Percentiles rank a stretch among this genome's conserved stretches.
phyloP scores from a whole-genome alignment of 352 stramenopile species.

The Pythium brachiatum region DNA sequence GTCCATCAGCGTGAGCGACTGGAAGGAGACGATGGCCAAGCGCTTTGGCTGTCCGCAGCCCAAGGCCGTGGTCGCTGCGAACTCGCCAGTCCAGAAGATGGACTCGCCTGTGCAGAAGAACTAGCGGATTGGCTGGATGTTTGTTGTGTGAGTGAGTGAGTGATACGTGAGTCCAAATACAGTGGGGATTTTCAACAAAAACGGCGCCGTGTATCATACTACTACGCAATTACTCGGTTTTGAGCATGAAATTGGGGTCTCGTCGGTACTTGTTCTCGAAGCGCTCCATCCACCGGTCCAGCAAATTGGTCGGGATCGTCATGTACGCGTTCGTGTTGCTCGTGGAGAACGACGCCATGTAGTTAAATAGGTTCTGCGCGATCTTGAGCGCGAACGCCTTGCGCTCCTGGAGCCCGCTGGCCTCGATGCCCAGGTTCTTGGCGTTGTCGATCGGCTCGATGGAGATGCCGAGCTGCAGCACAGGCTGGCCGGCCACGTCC shows the following conservation, averaged over 20 bases:
- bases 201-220: background rate
- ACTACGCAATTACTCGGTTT: constrained; percentile 27
- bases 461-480: constrained; percentile 42
- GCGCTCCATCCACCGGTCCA: constrained; percentile 80
- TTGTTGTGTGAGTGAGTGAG: background rate
- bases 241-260: constrained; percentile 87
- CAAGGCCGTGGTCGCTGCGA: background rate
- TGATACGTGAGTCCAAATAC: background rate
- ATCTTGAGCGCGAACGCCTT: constrained; percentile 82
- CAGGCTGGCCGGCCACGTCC: constrained; percentile 33
- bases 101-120: constrained; percentile 13
- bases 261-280: constrained; percentile 77
- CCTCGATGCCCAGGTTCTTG: constrained; percentile 44
- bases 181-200: background rate
- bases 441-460: constrained; percentile 44
- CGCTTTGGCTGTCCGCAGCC: constrained; percentile 23
- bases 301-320: constrained; percentile 77
- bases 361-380: constrained; percentile 84
- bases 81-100: background rate
- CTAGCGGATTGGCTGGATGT: background rate
- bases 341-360: constrained; percentile 71
- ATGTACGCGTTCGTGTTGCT: constrained; percentile 55
- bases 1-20: constrained; percentile 20
- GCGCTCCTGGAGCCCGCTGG: constrained; percentile 34
- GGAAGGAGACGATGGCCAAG: constrained; percentile 22